Base-by-base conservation (phyloP, 78 protist species). In the Planoprotostelium fungivorum region DNA sequence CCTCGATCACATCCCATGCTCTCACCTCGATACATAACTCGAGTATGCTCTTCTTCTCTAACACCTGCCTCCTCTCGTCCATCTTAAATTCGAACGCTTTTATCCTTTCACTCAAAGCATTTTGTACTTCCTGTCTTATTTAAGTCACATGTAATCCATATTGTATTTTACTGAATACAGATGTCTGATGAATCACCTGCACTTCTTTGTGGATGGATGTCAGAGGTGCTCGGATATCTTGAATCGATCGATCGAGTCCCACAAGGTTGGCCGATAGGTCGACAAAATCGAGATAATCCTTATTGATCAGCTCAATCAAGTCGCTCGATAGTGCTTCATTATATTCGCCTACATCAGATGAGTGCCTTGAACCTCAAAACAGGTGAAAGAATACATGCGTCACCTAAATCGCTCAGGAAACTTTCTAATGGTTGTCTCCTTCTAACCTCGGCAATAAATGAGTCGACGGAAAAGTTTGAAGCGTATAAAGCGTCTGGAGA, bases 281-380 rank as follows among this genome's bases (percentile, higher is more conserved):
- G 31, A 92, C 91, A 34, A 88, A 88, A 84, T 92, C 91, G 9
- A 90, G 91, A 29, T 92, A 92, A 88, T 92, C 94, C 34, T 51
- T 89, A 87, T 92, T 92, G 89, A 92, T 92, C 35, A 92, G 87
- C 90, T 86, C 91, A 28, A 92, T 87, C 23, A 92, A 87, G n/a
- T 88, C 90, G 85, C 86, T 35, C 35, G 25, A 0, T 23, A 89
- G 91, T 25, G 38, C 5, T 51, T 51, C 73, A 51, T 51, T 51
- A 51, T 51, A 51, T 51, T 51, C 73, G 73, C 31, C 86, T 34
- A 84, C 25, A 1, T 29, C 86, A 10, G 5, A n/a, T 9, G 5
- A 9, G 36, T 84, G 16, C 73, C 16, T 51, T 51, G 73, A 51
- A 25, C 73, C 5, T 51, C 73, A 51, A 5, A 51, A 5, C 73